A percentile compares a stretch with the other conserved stretches of the same genome.
Conservation (phyloP, 257 asterid genomes). For the Prunella vulgaris region DNA sequence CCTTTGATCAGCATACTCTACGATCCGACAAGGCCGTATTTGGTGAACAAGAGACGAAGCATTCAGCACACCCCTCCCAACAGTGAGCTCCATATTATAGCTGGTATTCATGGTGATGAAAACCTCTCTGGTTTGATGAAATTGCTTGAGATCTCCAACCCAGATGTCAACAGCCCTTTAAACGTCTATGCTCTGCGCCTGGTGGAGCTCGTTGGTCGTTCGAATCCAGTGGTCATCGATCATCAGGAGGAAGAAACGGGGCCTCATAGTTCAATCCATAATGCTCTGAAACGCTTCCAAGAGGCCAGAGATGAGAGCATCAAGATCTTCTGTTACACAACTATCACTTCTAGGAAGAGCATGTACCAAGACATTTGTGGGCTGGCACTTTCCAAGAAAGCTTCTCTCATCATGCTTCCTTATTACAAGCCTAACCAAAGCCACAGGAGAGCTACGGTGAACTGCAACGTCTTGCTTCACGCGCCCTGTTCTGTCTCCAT, state of each 20-base stretch:
- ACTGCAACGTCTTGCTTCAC: constrained; percentile 37
- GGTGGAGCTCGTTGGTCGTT: constrained; percentile 59
- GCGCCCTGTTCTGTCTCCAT: constrained; percentile 84
- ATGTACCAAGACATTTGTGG: constrained; percentile 81
- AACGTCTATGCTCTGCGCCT: constrained; percentile 44
- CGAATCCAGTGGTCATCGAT: constrained; percentile 54
- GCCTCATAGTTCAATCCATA: constrained; percentile 30
- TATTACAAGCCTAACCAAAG: constrained; percentile 19
- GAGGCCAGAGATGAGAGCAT: constrained; percentile 32
- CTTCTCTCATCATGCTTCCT: constrained; percentile 54
- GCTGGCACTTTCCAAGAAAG: constrained; percentile 54
- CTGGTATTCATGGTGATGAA: constrained; percentile 48
- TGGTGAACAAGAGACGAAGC: constrained; percentile 57
- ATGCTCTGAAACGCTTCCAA: constrained; percentile 42
- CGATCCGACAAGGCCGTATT: constrained; percentile 70
- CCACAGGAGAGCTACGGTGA: constrained; percentile 20
- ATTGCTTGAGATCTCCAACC: constrained; percentile 48
- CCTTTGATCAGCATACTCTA: constrained; percentile 59
- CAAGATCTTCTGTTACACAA: constrained; percentile 37
- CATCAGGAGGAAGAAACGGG: constrained; percentile 31
- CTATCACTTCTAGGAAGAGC: constrained; percentile 45
- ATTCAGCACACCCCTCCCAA: constrained; percentile 63
- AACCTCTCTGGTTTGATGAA: constrained; percentile 38
- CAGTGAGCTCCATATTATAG: constrained; percentile 44
- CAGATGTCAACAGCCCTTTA: constrained; percentile 39